phyloP scores from a whole-genome alignment of 176 grass and related monocot species.

The Carex myosuroides region DNA sequence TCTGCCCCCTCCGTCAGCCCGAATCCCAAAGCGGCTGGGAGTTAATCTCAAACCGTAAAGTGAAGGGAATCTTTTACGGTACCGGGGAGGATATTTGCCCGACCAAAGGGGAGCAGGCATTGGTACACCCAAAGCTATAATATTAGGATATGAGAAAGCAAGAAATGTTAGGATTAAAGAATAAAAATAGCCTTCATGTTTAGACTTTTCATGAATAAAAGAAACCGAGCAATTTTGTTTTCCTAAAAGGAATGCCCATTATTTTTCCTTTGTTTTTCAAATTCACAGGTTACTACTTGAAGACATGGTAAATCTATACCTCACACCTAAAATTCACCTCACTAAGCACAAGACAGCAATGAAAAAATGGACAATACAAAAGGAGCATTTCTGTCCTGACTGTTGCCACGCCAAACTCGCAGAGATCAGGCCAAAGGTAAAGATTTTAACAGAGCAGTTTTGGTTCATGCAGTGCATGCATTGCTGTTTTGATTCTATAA shows the following conservation, averaged over 20 bases:
- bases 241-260: background rate
- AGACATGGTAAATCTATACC: too few relatives aligned
- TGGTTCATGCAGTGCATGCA: too few relatives aligned
- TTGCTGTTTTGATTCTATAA: too few relatives aligned
- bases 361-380: background rate
- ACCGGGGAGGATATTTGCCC: too few relatives aligned
- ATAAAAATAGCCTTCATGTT: background rate
- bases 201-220: background rate
- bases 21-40: too few relatives aligned
- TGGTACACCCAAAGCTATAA: slow-evolving; percentile 66
- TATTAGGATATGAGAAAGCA: background rate
- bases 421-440: background rate
- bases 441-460: too few relatives aligned
- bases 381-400: background rate
- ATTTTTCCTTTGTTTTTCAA: background rate
- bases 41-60: too few relatives aligned
- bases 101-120: slow-evolving; percentile 93
- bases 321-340: background rate
- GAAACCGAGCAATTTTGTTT: background rate
- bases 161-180: background rate
- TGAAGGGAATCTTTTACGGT: too few relatives aligned
- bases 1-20: too few relatives aligned
- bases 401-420: background rate
- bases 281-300: background rate
- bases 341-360: background rate